Evolutionary conservation across 2,329 filamentous ascomycete genomes (phyloP), one percentile per base, ranked within the genome.

Genomic region (Graphiopsis chlorocephala): DNA sequence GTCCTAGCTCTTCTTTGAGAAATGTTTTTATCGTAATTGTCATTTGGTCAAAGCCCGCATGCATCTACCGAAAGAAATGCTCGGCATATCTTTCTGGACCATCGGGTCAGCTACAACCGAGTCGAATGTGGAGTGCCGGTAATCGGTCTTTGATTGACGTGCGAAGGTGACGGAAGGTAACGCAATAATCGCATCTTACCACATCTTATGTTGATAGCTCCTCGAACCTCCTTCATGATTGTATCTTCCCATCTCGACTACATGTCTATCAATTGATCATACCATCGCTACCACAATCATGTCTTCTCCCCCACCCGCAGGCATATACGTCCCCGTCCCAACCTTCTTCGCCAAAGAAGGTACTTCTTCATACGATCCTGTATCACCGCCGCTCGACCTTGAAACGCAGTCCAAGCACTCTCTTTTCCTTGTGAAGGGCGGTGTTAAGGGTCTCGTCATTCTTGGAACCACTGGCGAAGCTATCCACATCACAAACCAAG

Each of bases 401-500:
- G 78, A 83, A 55, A 82, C 86, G 0, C 87, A 90, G 71, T 78
- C 80, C 26, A 78, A 81, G 29, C 86, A 89, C 78, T 82, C 81
- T 11, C 72, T 89, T 7, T 86, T 86, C 72, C 83, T 89, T 42
- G 86, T 86, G 42, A 80, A 81, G 61, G 81, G 82, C 68, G 87
- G 87, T 64, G 84, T 89, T 69, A 80, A 80, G 31, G 87, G 87
- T 25, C 79, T 89, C 28, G 85, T 89, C 12, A 79, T 89, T 47
- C 82, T 89, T 58, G 87, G 87, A 26, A 86, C 83, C 45, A 89
- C 87, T 0, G 87, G 87, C 65, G 87, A 89, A 74, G 85, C 85
- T 0, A 83, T 89, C 50, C 86, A 88, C 74, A 78, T 89, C 57
- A 82, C 83, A 23, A 79, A 80, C n/a, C 70, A 77, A n/a, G 87